These are phyloP conservation scores for Solanum peruvianum DNA, from an alignment of 257 asterid genomes.

Conservation along the genomic window DNA sequence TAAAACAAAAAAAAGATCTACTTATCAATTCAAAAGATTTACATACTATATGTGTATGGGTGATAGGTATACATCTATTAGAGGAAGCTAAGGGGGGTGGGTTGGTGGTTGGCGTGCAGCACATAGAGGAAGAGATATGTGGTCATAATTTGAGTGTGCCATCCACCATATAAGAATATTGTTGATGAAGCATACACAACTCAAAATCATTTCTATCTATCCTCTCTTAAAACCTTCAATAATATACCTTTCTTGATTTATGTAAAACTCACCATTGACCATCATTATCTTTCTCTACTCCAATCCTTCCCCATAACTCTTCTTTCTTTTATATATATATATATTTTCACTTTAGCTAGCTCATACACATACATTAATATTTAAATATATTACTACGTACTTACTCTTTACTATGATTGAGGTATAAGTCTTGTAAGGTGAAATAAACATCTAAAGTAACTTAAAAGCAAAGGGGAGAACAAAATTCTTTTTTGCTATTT, in stretches of 20 bases:
- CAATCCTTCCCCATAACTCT: slow-evolving; percentile 10
- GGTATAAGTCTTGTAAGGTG: slow-evolving; percentile 28
- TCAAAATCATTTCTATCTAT: slow-evolving; percentile 15
- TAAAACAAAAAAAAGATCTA: background rate
- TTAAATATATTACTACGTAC: background rate
- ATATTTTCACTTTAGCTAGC: background rate
- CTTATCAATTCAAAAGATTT: background rate
- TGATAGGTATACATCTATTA: background rate
- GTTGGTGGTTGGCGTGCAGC: slow-evolving; percentile 88
- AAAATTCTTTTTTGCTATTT: background rate
- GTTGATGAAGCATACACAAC: slow-evolving; percentile 44
- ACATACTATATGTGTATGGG: background rate
- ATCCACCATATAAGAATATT: slow-evolving; percentile 51
- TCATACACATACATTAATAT: background rate
- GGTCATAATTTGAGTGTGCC: slow-evolving; percentile 54
- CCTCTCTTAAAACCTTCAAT: slow-evolving; percentile 5
- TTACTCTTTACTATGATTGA: slow-evolving; percentile 7
- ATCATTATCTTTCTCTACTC: slow-evolving; percentile 29
- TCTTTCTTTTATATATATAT: background rate
- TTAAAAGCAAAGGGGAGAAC: slow-evolving; percentile 52
- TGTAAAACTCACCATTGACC: slow-evolving; percentile 28
- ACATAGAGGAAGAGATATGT: slow-evolving; percentile 22
- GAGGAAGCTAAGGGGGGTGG: background rate
- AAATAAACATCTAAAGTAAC: slow-evolving; percentile 41
- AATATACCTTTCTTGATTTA: slow-evolving; percentile 11